Base-by-base conservation (phyloP, 306 rosid genomes). In the Cicer judaicum region DNA sequence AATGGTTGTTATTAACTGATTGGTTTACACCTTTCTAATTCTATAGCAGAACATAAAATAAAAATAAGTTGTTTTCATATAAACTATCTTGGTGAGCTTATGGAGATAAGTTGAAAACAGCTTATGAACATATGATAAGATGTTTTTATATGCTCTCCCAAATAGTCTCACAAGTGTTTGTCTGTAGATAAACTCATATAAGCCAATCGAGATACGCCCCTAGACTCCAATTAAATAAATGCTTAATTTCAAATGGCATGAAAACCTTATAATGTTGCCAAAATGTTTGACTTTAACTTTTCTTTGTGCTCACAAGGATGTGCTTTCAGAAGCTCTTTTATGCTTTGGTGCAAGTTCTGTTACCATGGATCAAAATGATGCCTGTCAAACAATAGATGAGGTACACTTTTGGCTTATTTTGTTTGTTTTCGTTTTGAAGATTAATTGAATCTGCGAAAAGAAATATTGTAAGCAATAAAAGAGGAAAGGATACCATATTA, bases 291-390 rank as follows among this genome's bases (percentile, higher is more conserved):
- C 79, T 24, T 7, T 29, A 19, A 39, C 77, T 73, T 43, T 36
- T 81, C 73, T 82, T 76, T 71, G 73, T 83, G 77, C 41, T 79
- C 76, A 18, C 62, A 73, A 93, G 98, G 91, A 93, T 76, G 69
- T 72, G 84, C 90, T 91, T 84, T 79, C 92, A 70, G 98, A 91
- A 13, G 88, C 98, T 70, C 93, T 93, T 55, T 81, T 91, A 82
- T 84, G 92, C 85, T 93, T 93, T 82, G 98, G 98, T 55, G 97
- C 98, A 71, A 87, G 77, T 80, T 93, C 93, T 38, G 87, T 89
- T 41, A 82, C 83, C 60, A 75, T 88, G 38, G 87, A 88, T 70
- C 88, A 87, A 73, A 81, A 87, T 21, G 87, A 85, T 39, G 63
- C 56, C 39, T n/a, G 16, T 66, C 80, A 80, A 52, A 74, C 50